Base-by-base conservation (phyloP, 2,329 filamentous ascomycete genomes). In the Sclerotinia sclerotiorum region DNA sequence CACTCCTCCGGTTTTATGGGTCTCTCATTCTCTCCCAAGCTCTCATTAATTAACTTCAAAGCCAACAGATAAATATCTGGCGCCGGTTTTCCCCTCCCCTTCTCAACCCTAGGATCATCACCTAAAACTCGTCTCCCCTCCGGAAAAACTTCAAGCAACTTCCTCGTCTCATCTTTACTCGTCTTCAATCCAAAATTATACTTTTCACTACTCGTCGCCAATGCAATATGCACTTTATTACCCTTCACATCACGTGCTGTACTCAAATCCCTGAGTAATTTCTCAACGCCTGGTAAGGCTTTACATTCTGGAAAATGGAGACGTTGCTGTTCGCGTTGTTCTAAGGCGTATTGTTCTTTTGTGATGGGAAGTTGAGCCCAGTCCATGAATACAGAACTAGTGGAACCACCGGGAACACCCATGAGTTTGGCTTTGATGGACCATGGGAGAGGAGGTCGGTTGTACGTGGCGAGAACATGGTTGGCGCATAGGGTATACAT, bases 31-130 rank as follows among this genome's bases (percentile, higher is more conserved):
- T 84, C 80, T 0, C 82, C 81, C 11, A 96, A 82, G 17, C 87
- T 87, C 54, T 87, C 86, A 80, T 98, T 98, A 78, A 98, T 90
- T 3, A 88, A 91, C 79, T 90, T 84, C 67, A 99, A 82, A 0
- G 95, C 94, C 0, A 98, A 83, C 17, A 96, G 81, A 80, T 97
- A 98, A 73, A 99, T 99, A 80, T 99, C 94, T 0, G 94, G 95
- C 42, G 94, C 85, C 0, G 95, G 95, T 81, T 99, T 99, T 21
- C 95, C 95, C 27, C 93, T 83, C 0, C 94, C 94, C 3, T 84
- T 80, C 0, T 85, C 82, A 72, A 99, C 91, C 64, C 95, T 85
- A 7, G 82, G 77, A 78, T 99, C 94, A 76, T 99, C 95, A 15
- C 95, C 95, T 0, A 97, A 81, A 0, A 99, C 89, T 57, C 82